phyloP scores from a whole-genome alignment of 768 basidiomycete genomes.

The Lyophyllum decastes region DNA sequence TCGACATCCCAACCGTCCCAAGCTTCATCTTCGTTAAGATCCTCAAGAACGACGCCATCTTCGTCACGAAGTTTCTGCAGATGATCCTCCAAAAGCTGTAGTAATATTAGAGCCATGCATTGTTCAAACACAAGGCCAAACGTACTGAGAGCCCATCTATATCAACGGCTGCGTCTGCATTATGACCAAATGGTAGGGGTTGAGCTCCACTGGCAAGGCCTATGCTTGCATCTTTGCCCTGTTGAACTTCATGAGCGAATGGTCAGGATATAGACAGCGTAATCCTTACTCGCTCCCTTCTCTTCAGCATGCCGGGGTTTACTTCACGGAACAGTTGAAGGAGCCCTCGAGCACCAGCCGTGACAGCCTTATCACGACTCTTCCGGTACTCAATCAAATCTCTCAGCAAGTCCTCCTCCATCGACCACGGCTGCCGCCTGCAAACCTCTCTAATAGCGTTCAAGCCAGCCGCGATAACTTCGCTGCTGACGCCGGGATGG shows the following conservation, averaged over 20 bases:
- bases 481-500: constrained; percentile 93
- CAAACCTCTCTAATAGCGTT: constrained; percentile 97
- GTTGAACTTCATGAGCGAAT: constrained; percentile 13
- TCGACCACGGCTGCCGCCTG: constrained; percentile 91
- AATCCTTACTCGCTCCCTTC: constrained; percentile 72
- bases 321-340: constrained; percentile 94
- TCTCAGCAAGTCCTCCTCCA: constrained; percentile 91
- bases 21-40: constrained; percentile 56
- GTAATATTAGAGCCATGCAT: neutral
- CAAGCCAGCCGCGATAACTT: constrained; percentile 95
- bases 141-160: constrained; percentile 89
- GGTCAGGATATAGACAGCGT: neutral
- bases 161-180: constrained; percentile 69
- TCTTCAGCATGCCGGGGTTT: constrained; percentile 90
- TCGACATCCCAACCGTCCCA: constrained; percentile 93
- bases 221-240: constrained; percentile 93
- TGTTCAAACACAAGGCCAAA: constrained; percentile 8
- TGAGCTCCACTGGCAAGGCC: constrained; percentile 61
- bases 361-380: constrained; percentile 91
- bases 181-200: constrained; percentile 83
- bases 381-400: constrained; percentile 96
- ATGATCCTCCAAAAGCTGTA: constrained; percentile 86
- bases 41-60: constrained; percentile 46
- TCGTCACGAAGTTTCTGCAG: constrained; percentile 71
- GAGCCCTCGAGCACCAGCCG: constrained; percentile 84